phyloP scores from a whole-genome alignment of 2,329 filamentous ascomycete species.

The Tolypocladium inflatum region DNA sequence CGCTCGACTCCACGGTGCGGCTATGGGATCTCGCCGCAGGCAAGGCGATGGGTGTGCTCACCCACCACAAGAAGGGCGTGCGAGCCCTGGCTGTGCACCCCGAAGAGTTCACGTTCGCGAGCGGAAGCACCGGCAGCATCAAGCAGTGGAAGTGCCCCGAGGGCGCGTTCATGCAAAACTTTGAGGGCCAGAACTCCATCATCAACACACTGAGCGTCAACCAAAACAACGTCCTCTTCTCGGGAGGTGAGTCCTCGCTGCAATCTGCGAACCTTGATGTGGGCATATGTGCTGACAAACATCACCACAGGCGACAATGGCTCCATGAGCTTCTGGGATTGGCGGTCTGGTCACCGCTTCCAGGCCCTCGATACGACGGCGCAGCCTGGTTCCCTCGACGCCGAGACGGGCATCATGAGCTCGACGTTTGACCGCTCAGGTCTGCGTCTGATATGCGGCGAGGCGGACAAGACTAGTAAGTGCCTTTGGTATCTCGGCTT shows the following conservation, averaged over 20 bases:
- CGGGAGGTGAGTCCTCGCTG: slow-evolving; percentile 47
- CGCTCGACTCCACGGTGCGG: slow-evolving; percentile 81
- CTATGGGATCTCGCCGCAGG: slow-evolving; percentile 94
- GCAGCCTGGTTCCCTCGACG: slow-evolving; percentile 87
- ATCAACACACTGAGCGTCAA: slow-evolving; percentile 93
- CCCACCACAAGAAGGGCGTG: slow-evolving; percentile 97
- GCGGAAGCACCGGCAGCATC: slow-evolving; percentile 82
- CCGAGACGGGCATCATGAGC: slow-evolving; percentile 90
- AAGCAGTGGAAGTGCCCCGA: slow-evolving; percentile 99
- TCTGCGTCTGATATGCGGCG: slow-evolving; percentile 80
- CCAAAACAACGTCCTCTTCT: slow-evolving; percentile 90
- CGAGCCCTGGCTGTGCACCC: slow-evolving; percentile 78
- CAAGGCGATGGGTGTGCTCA: slow-evolving; percentile 91
- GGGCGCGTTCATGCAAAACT: slow-evolving; percentile 98
- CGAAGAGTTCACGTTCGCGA: slow-evolving; percentile 89
- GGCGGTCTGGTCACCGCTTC: slow-evolving; percentile 92
- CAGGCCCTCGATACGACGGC: slow-evolving; percentile 85
- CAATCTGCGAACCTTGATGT: not conserved
- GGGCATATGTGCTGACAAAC: not conserved
- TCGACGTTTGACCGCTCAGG: slow-evolving; percentile 88
- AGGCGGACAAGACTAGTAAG: slow-evolving; percentile 88
- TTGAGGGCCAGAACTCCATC: slow-evolving; percentile 91
- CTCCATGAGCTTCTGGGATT: slow-evolving; percentile 96
- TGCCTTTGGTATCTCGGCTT: slow-evolving; percentile 2
- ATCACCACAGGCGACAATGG: slow-evolving; percentile 67